Evolutionary conservation across 108 stramenopile genomes (phyloP).

Genomic region (Cylindrotheca closterium): DNA sequence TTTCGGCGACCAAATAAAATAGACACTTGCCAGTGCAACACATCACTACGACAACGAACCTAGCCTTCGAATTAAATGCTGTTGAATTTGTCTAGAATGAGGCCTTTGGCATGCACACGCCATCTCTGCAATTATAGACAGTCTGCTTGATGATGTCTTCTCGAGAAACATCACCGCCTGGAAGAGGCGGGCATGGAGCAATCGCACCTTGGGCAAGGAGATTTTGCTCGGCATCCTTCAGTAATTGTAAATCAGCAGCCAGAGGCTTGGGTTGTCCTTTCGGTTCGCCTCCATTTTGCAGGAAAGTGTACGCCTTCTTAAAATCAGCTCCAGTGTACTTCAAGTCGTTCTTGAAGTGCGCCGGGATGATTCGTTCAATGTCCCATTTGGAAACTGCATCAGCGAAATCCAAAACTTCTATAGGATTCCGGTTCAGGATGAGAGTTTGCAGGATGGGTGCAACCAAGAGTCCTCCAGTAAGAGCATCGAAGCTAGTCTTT

Average conservation of each 20-base stretch:
- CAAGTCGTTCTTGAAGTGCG: slow-evolving; percentile 89
- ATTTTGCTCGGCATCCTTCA: slow-evolving; percentile 74
- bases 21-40: no score
- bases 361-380: slow-evolving; percentile 85
- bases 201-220: slow-evolving; percentile 81
- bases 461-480: slow-evolving; percentile 81
- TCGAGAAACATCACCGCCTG: slow-evolving; percentile 67
- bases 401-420: slow-evolving; percentile 84
- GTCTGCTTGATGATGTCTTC: slow-evolving; percentile 74
- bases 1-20: background rate
- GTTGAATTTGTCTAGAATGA: slow-evolving; percentile 1
- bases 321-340: slow-evolving; percentile 79
- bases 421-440: slow-evolving; percentile 85
- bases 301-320: slow-evolving; percentile 81
- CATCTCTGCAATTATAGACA: slow-evolving; percentile 62
- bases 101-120: slow-evolving; percentile 54
- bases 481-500: slow-evolving; percentile 70
- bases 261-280: slow-evolving; percentile 77
- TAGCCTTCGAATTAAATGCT: no score
- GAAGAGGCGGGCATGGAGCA: slow-evolving; percentile 63
- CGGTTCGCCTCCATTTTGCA: slow-evolving; percentile 80
- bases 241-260: slow-evolving; percentile 72
- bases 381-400: slow-evolving; percentile 82
- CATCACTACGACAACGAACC: no score
- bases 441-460: slow-evolving; percentile 93